A percentile compares a stretch with the other conserved stretches of the same genome.
Evolutionary conservation across 2,329 filamentous ascomycete species (phyloP).

Genomic region (Beauveria asiatica): DNA sequence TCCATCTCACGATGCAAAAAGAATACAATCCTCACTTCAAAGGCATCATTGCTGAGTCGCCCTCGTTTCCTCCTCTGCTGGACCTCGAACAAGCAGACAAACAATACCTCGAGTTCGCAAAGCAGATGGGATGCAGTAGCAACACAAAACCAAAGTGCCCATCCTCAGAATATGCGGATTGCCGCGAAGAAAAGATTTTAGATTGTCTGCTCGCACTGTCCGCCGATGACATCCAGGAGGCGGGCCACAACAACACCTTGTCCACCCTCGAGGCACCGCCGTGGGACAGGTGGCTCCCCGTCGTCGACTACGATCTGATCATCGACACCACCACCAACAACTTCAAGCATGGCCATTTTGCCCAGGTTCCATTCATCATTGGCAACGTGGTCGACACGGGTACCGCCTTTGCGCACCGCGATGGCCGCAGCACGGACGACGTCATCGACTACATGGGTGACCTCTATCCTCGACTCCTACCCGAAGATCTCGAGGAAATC

Average conservation of each 20-base stretch:
- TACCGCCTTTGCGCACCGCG: constrained; percentile 25
- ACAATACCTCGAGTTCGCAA: constrained; percentile 32
- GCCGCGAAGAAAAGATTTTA: constrained; percentile 17
- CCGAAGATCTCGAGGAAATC: constrained; percentile 24
- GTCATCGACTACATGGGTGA: constrained; percentile 26
- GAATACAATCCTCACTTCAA: constrained; percentile 43
- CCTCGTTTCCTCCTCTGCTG: constrained; percentile 41
- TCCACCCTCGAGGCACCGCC: constrained; percentile 24
- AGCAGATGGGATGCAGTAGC: constrained; percentile 18
- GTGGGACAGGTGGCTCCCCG: constrained; percentile 45
- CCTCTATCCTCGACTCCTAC: constrained; percentile 25
- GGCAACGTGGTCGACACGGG: constrained; percentile 32
- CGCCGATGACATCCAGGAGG: constrained; percentile 30
- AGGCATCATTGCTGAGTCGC: constrained; percentile 40
- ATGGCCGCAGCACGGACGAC: constrained; percentile 23
- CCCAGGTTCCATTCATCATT: constrained; percentile 44
- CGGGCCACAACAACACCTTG: constrained; percentile 22
- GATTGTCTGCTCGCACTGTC: constrained; percentile 38
- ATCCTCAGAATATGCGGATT: background rate
- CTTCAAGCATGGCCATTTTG: constrained; percentile 40
- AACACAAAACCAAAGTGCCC: no score
- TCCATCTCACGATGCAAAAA: constrained; percentile 52
- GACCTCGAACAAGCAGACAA: constrained; percentile 36
- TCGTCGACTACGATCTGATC: constrained; percentile 46
- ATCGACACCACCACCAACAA: constrained; percentile 40